Base-by-base conservation (phyloP, 2,329 filamentous ascomycete genomes). In the Colletotrichum viniferum region DNA sequence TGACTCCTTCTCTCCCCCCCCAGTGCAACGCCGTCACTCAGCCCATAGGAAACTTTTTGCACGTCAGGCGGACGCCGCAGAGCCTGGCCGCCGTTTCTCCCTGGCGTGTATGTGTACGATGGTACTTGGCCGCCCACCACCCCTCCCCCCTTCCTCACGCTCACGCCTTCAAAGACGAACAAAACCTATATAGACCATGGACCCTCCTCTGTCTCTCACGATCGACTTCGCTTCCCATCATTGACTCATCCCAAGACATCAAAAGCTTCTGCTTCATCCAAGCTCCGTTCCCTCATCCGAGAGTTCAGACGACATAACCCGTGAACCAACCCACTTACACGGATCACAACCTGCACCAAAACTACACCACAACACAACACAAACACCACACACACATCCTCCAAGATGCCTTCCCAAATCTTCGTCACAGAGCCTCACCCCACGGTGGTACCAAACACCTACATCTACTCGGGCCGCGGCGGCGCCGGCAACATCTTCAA, bases 401-500 rank as follows among this genome's bases (percentile, higher is more conserved):
- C 38, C 78, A 82, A 73, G 64, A 88, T 88, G 85, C 78, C 84
- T 75, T 79, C 81, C 79, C 86, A 84, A 83, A 87, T 85, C 76
- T 86, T 86, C 76, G 82, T 89, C 84, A 86, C 85, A 69, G 87
- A 88, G 82, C 87, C 87, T 70, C 86, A 88, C 82, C 87, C 87
- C 16, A 87, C 87, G 73, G 84, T 88, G 58, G 80, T 79, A 66
- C 83, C 85, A 79, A 85, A 88, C 82, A 81, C 84, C 76, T 88
- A 87, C 86, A 85, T 86, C 67, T 88, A 90, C 84, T 86, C 87
- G 8, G 90, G 90, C 78, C 89, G 90, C 69, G 90, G 90, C 78
- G 90, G 90, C 73, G 87, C 88, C 4, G 90, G 90, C 78, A 91
- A 91, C 86, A 87, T 86, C 81, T 88, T 88, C 83, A 88, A 88